A percentile compares a stretch with the other conserved stretches of the same genome.
phyloP scores from a whole-genome alignment of 495 filamentous ascomycete species.

The Xylaria acuta region DNA sequence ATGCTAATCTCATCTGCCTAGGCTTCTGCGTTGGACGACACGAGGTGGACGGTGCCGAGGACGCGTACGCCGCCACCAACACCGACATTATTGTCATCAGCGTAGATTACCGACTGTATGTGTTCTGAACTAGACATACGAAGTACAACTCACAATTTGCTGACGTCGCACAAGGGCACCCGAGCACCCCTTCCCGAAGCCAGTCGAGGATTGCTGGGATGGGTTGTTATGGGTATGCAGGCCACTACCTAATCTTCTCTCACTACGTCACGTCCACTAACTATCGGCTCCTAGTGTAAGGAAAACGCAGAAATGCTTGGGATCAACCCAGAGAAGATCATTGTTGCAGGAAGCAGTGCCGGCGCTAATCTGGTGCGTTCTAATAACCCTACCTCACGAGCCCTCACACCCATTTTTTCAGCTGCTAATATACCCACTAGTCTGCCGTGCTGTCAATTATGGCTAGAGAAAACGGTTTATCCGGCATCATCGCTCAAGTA shows the following conservation, averaged over 20 bases:
- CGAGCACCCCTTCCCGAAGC: constrained; percentile 33
- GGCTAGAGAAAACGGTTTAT: constrained; percentile 30
- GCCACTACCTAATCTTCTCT: not conserved
- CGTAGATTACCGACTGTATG: constrained; percentile 36
- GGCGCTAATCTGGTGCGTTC: constrained; percentile 33
- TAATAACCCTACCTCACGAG: not conserved
- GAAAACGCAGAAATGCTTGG: constrained; percentile 32
- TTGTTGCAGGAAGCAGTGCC: constrained; percentile 36
- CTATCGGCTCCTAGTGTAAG: constrained; percentile 28
- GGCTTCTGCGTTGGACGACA: constrained; percentile 34
- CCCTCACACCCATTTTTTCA: not conserved
- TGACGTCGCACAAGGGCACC: constrained; percentile 31
- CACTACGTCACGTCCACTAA: not conserved
- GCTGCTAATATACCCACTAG: constrained; percentile 19
- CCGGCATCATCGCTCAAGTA: constrained; percentile 38
- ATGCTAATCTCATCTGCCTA: constrained; percentile 21
- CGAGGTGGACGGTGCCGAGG: constrained; percentile 36
- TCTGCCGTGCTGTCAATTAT: constrained; percentile 30
- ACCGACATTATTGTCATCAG: constrained; percentile 36
- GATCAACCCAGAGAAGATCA: constrained; percentile 34
- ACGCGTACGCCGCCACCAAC: constrained; percentile 36
- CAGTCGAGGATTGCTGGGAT: constrained; percentile 34
- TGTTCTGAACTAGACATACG: not conserved
- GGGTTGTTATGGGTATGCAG: constrained; percentile 38
- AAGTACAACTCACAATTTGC: not conserved